A percentile compares a stretch with the other conserved stretches of the same genome.
Evolutionary conservation across 306 rosid genomes (phyloP).

Genomic region (Crotalaria pallida): DNA sequence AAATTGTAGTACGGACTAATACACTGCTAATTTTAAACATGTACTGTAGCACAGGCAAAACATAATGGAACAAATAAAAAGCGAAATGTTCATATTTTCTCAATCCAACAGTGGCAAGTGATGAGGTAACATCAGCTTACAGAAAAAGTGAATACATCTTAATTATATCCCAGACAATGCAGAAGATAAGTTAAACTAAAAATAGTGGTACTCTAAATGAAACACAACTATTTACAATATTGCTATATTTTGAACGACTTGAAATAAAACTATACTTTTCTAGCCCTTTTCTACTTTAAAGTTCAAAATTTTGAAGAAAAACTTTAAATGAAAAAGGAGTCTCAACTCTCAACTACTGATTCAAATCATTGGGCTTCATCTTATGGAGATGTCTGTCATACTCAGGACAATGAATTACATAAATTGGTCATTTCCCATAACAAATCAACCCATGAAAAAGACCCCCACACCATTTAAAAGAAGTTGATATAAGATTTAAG

Average conservation of each 20-base stretch:
- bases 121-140: background rate
- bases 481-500: background rate
- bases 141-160: background rate
- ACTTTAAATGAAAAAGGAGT: background rate
- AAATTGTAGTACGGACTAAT: background rate
- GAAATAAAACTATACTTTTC: background rate
- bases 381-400: background rate
- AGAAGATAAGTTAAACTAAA: background rate
- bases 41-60: background rate
- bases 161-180: slow-evolving; percentile 1
- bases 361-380: background rate
- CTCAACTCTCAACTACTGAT: background rate
- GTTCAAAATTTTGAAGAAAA: slow-evolving; percentile 2
- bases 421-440: background rate
- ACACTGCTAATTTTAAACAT: background rate
- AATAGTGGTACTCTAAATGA: background rate
- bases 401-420: background rate
- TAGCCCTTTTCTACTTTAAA: background rate
- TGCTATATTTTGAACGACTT: background rate
- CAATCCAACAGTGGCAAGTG: background rate
- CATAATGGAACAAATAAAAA: background rate
- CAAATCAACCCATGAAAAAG: background rate
- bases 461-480: background rate
- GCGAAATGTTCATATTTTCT: background rate
- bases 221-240: background rate